Conservation (phyloP, 768 basidiomycete genomes). For the Calocera cornea region DNA sequence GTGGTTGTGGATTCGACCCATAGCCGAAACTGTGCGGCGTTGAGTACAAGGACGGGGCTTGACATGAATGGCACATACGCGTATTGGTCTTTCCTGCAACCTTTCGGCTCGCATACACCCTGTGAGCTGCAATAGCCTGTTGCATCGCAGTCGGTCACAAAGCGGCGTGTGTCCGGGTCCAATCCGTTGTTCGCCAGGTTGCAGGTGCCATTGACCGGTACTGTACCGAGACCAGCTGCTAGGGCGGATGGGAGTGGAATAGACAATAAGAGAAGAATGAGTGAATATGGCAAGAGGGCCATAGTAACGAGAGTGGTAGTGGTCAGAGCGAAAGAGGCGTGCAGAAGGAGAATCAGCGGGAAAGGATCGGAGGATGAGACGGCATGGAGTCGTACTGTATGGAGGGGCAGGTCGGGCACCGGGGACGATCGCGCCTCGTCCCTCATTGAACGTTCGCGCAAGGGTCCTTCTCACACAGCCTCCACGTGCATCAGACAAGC, state of each 20-base stretch:
- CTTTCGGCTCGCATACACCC: constrained; percentile 44
- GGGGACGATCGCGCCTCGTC: not conserved
- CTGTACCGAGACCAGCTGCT: constrained; percentile 31
- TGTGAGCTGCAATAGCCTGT: constrained; percentile 48
- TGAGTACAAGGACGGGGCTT: not conserved
- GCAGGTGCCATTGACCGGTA: constrained; percentile 36
- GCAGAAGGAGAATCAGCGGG: not conserved
- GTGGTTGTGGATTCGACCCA: constrained; percentile 22
- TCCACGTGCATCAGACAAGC: not conserved
- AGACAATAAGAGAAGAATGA: constrained; percentile 7
- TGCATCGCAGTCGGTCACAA: constrained; percentile 63
- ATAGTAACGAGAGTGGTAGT: constrained; percentile 1
- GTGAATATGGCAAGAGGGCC: not conserved
- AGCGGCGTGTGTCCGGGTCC: constrained; percentile 63
- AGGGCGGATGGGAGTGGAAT: not conserved
- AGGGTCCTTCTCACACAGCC: not conserved
- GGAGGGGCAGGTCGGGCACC: not conserved
- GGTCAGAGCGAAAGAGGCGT: not conserved
- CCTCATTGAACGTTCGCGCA: not conserved
- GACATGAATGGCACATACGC: constrained; percentile 50
- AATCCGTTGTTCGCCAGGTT: constrained; percentile 47
- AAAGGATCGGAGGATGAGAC: not conserved
- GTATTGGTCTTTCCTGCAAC: constrained; percentile 64
- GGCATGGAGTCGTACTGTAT: not conserved
- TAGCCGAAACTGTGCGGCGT: not conserved